Percentiles rank a stretch among this genome's conserved stretches.
phyloP scores from a whole-genome alignment of 1,139 yeast genomes.

The Lodderomyces elongisporus region DNA sequence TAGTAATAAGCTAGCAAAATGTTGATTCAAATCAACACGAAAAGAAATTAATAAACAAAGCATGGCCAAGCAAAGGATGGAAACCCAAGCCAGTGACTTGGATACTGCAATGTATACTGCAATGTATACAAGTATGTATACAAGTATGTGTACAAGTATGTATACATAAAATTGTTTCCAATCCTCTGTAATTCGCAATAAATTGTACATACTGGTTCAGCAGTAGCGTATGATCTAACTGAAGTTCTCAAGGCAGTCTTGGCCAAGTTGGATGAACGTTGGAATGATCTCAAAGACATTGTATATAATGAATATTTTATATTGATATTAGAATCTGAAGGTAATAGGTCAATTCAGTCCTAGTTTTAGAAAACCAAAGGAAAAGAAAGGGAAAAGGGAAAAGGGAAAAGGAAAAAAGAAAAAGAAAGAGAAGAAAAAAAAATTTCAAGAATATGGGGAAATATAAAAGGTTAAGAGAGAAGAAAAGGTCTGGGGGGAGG shows the following conservation, averaged over 20 bases:
- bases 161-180: too few species aligned
- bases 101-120: too few species aligned
- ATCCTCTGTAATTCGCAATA: too few species aligned
- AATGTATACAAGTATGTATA: too few species aligned
- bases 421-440: background rate
- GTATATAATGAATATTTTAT: slow-evolving; percentile 6
- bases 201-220: slow-evolving; percentile 52
- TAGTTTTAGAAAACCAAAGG: slow-evolving; percentile 3
- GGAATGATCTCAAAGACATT: slow-evolving; percentile 37
- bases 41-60: background rate
- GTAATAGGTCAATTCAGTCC: background rate
- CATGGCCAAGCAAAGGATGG: too few species aligned
- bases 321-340: background rate
- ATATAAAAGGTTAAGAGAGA: too few species aligned
- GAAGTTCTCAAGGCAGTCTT: slow-evolving; percentile 20
- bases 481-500: too few species aligned
- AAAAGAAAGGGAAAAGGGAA: background rate
- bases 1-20: background rate
- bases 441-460: background rate
- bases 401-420: slow-evolving; percentile 3
- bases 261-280: slow-evolving; percentile 30
- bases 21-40: background rate
- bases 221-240: slow-evolving; percentile 46
- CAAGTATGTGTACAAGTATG: too few species aligned
- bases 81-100: too few species aligned